Percentiles rank a stretch among this genome's conserved stretches.
Conservation (phyloP, 1,284 basidiomycete species). For the Heterobasidion irregulare region DNA sequence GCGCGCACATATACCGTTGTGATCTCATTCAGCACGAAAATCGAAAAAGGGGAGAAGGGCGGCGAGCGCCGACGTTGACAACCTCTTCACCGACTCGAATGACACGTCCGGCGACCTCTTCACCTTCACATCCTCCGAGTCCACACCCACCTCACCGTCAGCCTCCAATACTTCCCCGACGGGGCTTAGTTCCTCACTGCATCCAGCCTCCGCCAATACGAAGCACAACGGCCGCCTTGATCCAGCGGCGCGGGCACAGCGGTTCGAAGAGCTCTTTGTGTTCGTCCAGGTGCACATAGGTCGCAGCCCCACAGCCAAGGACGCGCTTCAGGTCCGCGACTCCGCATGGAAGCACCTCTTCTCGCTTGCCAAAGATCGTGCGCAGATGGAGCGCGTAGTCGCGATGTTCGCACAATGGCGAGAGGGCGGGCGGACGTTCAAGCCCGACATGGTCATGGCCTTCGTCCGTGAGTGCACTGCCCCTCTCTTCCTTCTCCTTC, state of each 20-base stretch:
- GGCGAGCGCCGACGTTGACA: background rate
- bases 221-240: background rate
- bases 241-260: constrained; percentile 13
- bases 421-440: constrained; percentile 31
- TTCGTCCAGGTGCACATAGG: constrained; percentile 19
- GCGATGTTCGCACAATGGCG: constrained; percentile 39
- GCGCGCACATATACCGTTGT: background rate
- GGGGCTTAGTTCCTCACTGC: background rate
- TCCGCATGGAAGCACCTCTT: constrained; percentile 39
- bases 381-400: constrained; percentile 36
- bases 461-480: constrained; percentile 39
- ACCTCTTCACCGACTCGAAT: background rate
- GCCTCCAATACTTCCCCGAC: background rate
- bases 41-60: background rate
- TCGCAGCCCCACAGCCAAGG: constrained; percentile 7
- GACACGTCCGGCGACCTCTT: background rate
- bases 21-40: background rate
- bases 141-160: background rate
- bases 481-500: background rate
- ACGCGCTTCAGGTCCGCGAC: constrained; percentile 19
- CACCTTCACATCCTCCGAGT: background rate
- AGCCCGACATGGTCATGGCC: constrained; percentile 27
- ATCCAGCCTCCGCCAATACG: background rate
- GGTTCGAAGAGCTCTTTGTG: constrained; percentile 19
- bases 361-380: constrained; percentile 34